These are phyloP conservation scores for Orbilia ellipsospora DNA, from an alignment of 2,329 filamentous ascomycete genomes.

Conservation along the genomic window DNA sequence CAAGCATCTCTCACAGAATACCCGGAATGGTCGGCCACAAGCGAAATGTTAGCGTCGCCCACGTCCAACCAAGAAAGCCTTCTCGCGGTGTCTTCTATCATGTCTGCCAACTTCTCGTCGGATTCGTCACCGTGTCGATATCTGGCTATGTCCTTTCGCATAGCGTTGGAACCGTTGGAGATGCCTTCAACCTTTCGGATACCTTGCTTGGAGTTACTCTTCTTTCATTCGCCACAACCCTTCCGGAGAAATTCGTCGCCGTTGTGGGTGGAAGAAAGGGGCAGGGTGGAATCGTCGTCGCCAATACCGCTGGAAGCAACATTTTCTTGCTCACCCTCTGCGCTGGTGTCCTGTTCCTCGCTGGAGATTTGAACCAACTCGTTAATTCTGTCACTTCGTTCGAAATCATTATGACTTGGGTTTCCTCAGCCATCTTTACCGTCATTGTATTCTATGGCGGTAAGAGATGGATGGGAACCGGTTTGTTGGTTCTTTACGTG, in stretches of 20 bases:
- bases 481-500: slow-evolving; percentile 60
- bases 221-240: slow-evolving; percentile 67
- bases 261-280: slow-evolving; percentile 66
- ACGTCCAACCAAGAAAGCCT: slow-evolving; percentile 52
- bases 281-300: slow-evolving; percentile 67
- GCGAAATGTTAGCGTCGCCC: slow-evolving; percentile 53
- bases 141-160: slow-evolving; percentile 67
- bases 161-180: slow-evolving; percentile 63
- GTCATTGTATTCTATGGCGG: slow-evolving; percentile 60
- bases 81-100: slow-evolving; percentile 62
- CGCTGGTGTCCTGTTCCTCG: slow-evolving; percentile 63
- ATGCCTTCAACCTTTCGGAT: slow-evolving; percentile 64
- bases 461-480: slow-evolving; percentile 61
- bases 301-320: slow-evolving; percentile 68
- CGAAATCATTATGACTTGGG: slow-evolving; percentile 61
- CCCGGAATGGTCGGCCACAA: slow-evolving; percentile 12
- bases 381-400: slow-evolving; percentile 59
- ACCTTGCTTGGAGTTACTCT: slow-evolving; percentile 66
- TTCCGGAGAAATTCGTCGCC: slow-evolving; percentile 69
- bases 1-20: slow-evolving; percentile 42
- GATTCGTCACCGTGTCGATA: slow-evolving; percentile 64
- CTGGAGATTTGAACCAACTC: slow-evolving; percentile 59
- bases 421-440: slow-evolving; percentile 59
- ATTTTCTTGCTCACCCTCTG: slow-evolving; percentile 69
- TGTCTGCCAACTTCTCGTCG: slow-evolving; percentile 64